phyloP scores from a whole-genome alignment of 805 yeast genomes.

The Kazachstania africana region DNA sequence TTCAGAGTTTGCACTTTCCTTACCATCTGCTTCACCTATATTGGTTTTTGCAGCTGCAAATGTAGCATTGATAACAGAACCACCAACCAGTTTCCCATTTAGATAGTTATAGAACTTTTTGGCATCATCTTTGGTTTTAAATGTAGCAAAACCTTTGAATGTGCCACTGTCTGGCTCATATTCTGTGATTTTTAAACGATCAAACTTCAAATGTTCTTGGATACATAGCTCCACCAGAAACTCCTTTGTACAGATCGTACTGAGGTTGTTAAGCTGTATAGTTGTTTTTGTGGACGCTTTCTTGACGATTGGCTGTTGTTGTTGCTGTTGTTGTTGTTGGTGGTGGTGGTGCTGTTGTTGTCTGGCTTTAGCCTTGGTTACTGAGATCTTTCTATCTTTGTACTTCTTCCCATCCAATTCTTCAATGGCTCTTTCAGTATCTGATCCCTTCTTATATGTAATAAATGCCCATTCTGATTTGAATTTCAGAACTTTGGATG shows the following conservation, averaged over 20 bases:
- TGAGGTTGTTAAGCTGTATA: conserved; percentile 17
- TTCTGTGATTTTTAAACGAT: conserved; percentile 3
- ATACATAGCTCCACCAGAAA: conserved; percentile 17
- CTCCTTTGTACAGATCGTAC: conserved; percentile 19
- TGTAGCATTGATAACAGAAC: conserved; percentile 6
- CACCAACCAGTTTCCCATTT: conserved; percentile 21
- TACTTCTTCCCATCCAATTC: conserved; percentile 20
- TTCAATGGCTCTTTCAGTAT: conserved; percentile 28
- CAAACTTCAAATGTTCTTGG: conserved; percentile 10
- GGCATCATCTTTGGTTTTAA: conserved; percentile 14
- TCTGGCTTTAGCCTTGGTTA: conserved; percentile 15
- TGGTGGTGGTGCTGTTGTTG: neutral
- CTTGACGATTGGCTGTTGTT: too few species aligned
- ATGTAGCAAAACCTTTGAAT: conserved; percentile 16
- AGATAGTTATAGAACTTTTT: conserved; percentile 11
- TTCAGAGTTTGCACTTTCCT: neutral
- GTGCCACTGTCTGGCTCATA: conserved; percentile 8
- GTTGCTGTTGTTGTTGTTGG: too few species aligned
- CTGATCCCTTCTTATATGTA: conserved; percentile 29
- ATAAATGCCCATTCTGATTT: conserved; percentile 30
- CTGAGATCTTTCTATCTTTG: conserved; percentile 17
- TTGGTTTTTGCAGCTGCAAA: neutral
- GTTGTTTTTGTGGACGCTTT: conserved; percentile 1
- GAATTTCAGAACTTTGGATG: conserved; percentile 17
- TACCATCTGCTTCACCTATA: too few species aligned